Conservation (phyloP, 805 yeast genomes). For the Brettanomyces naardenensis region DNA sequence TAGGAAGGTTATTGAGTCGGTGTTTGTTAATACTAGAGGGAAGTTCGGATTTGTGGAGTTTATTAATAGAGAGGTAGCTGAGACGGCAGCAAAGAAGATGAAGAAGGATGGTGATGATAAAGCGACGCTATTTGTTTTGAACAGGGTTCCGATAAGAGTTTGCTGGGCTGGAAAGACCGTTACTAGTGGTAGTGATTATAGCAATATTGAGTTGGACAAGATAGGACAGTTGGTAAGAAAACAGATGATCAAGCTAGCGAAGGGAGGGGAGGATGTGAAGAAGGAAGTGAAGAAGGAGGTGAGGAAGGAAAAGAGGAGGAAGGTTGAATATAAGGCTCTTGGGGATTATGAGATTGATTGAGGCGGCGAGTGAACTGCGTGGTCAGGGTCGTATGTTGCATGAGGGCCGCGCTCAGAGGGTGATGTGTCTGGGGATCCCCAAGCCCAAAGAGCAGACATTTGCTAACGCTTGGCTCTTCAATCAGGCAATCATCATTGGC, state of each 20-base stretch:
- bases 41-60: slow-evolving; percentile 60
- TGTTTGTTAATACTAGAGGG: slow-evolving; percentile 49
- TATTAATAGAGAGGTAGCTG: slow-evolving; percentile 41
- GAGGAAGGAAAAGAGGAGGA: not conserved
- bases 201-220: slow-evolving; percentile 38
- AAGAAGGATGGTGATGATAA: slow-evolving; percentile 4
- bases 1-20: slow-evolving; percentile 28
- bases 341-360: slow-evolving; percentile 1
- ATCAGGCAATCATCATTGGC: too few species aligned
- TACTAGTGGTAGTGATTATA: slow-evolving; percentile 26
- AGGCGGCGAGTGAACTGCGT: too few species aligned
- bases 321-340: not conserved
- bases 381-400: too few species aligned
- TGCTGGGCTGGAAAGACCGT: slow-evolving; percentile 46
- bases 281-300: not conserved
- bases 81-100: slow-evolving; percentile 27
- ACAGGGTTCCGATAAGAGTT: slow-evolving; percentile 39
- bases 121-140: slow-evolving; percentile 29
- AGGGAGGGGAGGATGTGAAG: slow-evolving; percentile 22
- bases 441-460: too few species aligned
- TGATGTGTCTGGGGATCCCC: too few species aligned
- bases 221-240: slow-evolving; percentile 42
- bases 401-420: too few species aligned
- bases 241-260: slow-evolving; percentile 46
- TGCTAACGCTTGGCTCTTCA: too few species aligned